Conservation (phyloP, 2,329 filamentous ascomycete genomes). For the Diaporthe sp. region DNA sequence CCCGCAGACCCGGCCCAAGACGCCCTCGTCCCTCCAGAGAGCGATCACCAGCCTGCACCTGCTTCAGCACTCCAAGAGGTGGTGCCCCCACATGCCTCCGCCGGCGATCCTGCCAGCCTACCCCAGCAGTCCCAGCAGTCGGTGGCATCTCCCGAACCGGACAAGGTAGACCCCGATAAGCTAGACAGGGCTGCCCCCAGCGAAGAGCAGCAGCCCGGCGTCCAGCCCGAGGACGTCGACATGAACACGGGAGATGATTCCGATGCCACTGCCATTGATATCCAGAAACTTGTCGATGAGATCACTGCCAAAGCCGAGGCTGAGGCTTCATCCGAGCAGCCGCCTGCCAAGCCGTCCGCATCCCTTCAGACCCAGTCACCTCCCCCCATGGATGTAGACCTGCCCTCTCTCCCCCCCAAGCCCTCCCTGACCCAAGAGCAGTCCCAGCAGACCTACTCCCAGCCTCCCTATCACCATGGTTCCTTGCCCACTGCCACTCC, state of each 20-base stretch:
- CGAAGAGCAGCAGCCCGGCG: constrained; percentile 24
- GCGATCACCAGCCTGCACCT: constrained; percentile 7
- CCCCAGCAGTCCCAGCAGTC: constrained; percentile 12
- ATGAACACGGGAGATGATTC: constrained; percentile 31
- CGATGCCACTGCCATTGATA: constrained; percentile 43
- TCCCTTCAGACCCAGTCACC: constrained; percentile 28
- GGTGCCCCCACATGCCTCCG: constrained; percentile 28
- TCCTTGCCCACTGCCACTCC: constrained; percentile 33
- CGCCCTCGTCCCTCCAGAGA: constrained; percentile 28
- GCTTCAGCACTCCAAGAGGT: constrained; percentile 28
- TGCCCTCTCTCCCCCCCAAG: constrained; percentile 44
- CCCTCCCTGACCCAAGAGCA: constrained; percentile 41
- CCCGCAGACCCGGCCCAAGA: constrained; percentile 28
- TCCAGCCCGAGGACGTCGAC: constrained; percentile 34
- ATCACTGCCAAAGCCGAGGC: constrained; percentile 45
- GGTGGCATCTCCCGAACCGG: constrained; percentile 23
- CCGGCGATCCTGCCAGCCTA: constrained; percentile 20
- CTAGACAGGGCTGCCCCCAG: constrained; percentile 15
- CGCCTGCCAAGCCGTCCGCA: constrained; percentile 35
- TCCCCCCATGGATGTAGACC: constrained; percentile 38
- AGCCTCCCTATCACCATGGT: constrained; percentile 34
- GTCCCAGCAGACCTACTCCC: constrained; percentile 35
- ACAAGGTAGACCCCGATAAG: constrained; percentile 31
- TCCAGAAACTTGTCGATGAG: constrained; percentile 49
- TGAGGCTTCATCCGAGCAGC: constrained; percentile 34